Base-by-base conservation (phyloP, 805 yeast species). In the Candida michaelii region DNA sequence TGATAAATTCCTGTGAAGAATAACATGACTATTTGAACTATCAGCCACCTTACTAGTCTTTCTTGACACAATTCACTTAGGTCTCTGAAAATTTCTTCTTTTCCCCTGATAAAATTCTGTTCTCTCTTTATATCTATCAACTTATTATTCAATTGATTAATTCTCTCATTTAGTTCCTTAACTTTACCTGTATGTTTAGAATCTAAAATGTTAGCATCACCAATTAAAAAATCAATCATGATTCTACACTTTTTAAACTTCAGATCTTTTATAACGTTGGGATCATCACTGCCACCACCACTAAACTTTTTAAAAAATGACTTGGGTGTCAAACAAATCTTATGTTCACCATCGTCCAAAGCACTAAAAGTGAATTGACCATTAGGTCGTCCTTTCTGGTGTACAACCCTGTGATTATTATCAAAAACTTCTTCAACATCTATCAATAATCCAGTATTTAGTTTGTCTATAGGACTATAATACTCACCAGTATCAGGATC, bases 81-180 rank as follows among this genome's bases (percentile, higher is more conserved):
- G 36, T 61, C 61, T 33, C 65, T 30, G 38, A 61, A 61, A 12
- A 15, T 15, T 16, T 48, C 55, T 39, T 59, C 64, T 43, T 58
- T 58, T 25, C 52, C 55, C 15, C 59, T 45, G 7, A 60, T 54
- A 45, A 73, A 65, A 36, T 66, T 64, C 59, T 86, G 95, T 55
- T 88, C 93, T 30, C 75, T 63, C 54, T 76, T 76, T 49, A 89
- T 74, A 45, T 72, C 77, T 25, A 69, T 67, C 51, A 87, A 64
- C 55, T 81, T 80, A 39, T 73, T 69, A 56, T 74, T 79, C 59
- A 87, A 68, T 43, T 70, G 76, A 43, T 74, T 73, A 30, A 85
- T 73, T 48, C 79, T 76, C 46, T 74, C 75, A 16, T 77, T 75
- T 53, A 84, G 64, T 11, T 71, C 64, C 46, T 77, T 75, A 14